phyloP scores from a whole-genome alignment of 1,139 yeast genomes.

The Sugiyamaella pinicola region DNA sequence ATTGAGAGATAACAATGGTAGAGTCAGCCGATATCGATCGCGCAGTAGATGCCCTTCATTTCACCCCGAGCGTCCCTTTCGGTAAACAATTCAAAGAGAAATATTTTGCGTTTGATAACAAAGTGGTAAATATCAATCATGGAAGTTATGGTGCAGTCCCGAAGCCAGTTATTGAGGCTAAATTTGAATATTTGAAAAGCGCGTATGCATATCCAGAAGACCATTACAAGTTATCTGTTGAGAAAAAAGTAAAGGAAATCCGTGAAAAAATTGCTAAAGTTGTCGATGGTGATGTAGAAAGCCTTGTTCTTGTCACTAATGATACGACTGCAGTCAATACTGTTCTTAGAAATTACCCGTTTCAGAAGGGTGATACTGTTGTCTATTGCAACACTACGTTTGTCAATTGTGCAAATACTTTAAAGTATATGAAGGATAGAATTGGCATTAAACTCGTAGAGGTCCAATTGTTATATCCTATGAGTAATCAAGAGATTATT shows the following conservation, averaged over 20 bases:
- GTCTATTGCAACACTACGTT: slow-evolving; percentile 57
- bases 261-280: slow-evolving; percentile 45
- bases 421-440: slow-evolving; percentile 50
- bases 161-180: slow-evolving; percentile 26
- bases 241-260: slow-evolving; percentile 39
- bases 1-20: too few species aligned
- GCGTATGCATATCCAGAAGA: slow-evolving; percentile 21
- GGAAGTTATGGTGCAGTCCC: slow-evolving; percentile 35
- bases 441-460: slow-evolving; percentile 50
- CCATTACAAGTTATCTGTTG: slow-evolving; percentile 37
- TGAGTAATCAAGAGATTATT: slow-evolving; percentile 52
- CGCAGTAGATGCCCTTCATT: neutral
- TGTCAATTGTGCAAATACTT: slow-evolving; percentile 58
- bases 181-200: slow-evolving; percentile 19
- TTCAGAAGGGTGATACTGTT: slow-evolving; percentile 57
- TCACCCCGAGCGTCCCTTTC: slow-evolving; percentile 41
- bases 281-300: slow-evolving; percentile 48
- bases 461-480: slow-evolving; percentile 54
- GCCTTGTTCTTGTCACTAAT: slow-evolving; percentile 56
- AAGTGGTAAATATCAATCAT: slow-evolving; percentile 31
- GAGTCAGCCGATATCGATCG: too few species aligned
- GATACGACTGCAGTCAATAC: slow-evolving; percentile 67
- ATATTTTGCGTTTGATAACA: slow-evolving; percentile 45
- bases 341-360: slow-evolving; percentile 57
- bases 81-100: slow-evolving; percentile 55